Evolutionary conservation across 768 basidiomycete species (phyloP).

Genomic region (Mycena pura): DNA sequence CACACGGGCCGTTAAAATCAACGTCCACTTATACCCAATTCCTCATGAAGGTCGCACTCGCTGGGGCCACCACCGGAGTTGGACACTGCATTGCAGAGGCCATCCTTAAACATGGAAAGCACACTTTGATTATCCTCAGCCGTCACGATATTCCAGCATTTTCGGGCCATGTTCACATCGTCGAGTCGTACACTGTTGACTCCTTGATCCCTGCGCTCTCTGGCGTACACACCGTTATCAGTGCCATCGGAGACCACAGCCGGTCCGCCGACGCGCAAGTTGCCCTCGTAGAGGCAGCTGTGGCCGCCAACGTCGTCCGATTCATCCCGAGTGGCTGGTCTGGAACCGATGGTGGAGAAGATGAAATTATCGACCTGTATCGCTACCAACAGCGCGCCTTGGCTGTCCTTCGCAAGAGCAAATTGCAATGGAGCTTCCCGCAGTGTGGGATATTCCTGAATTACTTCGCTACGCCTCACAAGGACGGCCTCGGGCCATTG

Average conservation of each 20-base stretch:
- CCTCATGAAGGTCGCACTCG: slow-evolving; percentile 5
- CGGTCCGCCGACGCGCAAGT: neutral
- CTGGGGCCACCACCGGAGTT: neutral
- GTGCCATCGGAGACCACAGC: slow-evolving; percentile 4
- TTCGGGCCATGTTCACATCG: neutral
- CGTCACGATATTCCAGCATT: neutral
- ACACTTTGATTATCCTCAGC: neutral
- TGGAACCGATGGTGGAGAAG: neutral
- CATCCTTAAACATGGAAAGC: neutral
- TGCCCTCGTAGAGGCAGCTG: neutral
- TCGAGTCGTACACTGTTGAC: neutral
- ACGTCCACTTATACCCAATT: no score
- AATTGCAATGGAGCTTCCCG: neutral
- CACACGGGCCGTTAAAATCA: no score
- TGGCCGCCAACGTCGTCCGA: neutral
- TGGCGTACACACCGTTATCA: slow-evolving; percentile 6
- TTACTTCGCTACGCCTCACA: slow-evolving; percentile 1
- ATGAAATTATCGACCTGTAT: slow-evolving; percentile 3
- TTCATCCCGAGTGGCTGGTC: slow-evolving; percentile 10
- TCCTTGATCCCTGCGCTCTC: neutral
- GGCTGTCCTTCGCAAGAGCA: neutral
- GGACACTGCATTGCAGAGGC: slow-evolving; percentile 2
- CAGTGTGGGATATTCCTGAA: slow-evolving; percentile 2
- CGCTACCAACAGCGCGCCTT: slow-evolving; percentile 1
- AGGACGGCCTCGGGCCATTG: neutral